These are phyloP conservation scores for Leishmania martiniquensis DNA, from an alignment of 208 protist species.

Conservation along the genomic window DNA sequence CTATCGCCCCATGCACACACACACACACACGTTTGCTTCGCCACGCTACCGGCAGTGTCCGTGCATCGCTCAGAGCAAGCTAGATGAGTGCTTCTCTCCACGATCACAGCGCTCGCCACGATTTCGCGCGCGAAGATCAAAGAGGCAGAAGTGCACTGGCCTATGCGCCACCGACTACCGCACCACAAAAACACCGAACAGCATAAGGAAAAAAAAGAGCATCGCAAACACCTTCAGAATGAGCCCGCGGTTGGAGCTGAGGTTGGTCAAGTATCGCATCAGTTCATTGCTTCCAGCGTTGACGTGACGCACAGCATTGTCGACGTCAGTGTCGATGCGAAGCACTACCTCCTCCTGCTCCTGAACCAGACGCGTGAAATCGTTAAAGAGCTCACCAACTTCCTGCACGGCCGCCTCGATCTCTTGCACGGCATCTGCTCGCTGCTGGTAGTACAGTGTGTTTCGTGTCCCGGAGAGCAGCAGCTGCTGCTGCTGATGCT, in stretches of 20 bases:
- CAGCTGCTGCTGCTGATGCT: conserved; percentile 77
- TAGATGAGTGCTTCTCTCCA: not conserved
- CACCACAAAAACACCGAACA: conserved; percentile 93
- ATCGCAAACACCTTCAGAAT: conserved; percentile 94
- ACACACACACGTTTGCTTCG: not conserved
- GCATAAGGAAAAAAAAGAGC: conserved; percentile 91
- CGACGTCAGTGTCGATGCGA: conserved; percentile 91
- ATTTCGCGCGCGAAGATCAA: not conserved
- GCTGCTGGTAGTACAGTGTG: conserved; percentile 85
- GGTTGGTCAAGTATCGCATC: conserved; percentile 86
- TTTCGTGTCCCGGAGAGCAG: conserved; percentile 55
- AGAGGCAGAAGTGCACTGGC: not conserved
- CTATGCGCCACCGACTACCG: conserved; percentile 23
- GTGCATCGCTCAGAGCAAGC: too few species aligned
- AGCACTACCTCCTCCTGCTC: conserved; percentile 92
- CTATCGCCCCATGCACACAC: too few species aligned
- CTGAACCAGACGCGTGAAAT: conserved; percentile 91
- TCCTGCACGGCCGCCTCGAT: conserved; percentile 92
- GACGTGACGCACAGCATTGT: conserved; percentile 84
- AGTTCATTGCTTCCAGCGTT: conserved; percentile 93
- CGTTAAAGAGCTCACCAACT: conserved; percentile 91
- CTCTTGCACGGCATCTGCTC: conserved; percentile 81
- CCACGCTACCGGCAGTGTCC: not conserved
- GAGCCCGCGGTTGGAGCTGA: conserved; percentile 91
- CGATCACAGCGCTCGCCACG: not conserved